A percentile compares a stretch with the other conserved stretches of the same genome.
These are phyloP conservation scores for Cercospora sesami DNA, from an alignment of 2,329 filamentous ascomycete genomes.

Conservation along the genomic window DNA sequence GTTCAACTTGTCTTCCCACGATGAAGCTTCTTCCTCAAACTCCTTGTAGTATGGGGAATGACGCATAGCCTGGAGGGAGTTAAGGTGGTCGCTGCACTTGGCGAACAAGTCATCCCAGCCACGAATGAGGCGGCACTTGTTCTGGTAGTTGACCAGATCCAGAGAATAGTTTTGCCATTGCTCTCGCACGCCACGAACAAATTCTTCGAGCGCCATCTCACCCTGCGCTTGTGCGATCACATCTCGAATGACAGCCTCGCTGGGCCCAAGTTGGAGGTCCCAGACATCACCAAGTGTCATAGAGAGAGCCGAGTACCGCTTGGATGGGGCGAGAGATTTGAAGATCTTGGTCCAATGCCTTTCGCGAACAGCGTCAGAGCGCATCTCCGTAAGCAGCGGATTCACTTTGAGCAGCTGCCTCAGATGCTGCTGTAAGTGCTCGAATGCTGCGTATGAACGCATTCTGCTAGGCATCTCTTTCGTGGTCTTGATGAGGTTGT, in stretches of 20 bases:
- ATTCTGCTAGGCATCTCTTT: constrained; percentile 99
- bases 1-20: constrained; percentile 98
- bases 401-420: constrained; percentile 91
- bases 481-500: constrained; percentile 93
- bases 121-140: constrained; percentile 93
- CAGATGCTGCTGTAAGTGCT: constrained; percentile 91
- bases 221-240: constrained; percentile 95
- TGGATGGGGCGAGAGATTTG: constrained; percentile 88
- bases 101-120: constrained; percentile 98
- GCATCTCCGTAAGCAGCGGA: constrained; percentile 80
- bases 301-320: constrained; percentile 88
- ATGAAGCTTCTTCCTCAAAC: constrained; percentile 94
- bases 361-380: constrained; percentile 94
- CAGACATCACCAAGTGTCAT: constrained; percentile 98
- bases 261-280: constrained; percentile 89
- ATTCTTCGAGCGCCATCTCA: constrained; percentile 97
- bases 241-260: constrained; percentile 82
- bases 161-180: constrained; percentile 95
- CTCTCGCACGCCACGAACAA: constrained; percentile 92
- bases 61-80: constrained; percentile 96
- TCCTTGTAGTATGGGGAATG: constrained; percentile 99
- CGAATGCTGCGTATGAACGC: constrained; percentile 99
- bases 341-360: constrained; percentile 98
- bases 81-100: constrained; percentile 96
- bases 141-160: constrained; percentile 95